Conservation (phyloP, 2,329 filamentous ascomycete genomes). For the Fusarium secorum region DNA sequence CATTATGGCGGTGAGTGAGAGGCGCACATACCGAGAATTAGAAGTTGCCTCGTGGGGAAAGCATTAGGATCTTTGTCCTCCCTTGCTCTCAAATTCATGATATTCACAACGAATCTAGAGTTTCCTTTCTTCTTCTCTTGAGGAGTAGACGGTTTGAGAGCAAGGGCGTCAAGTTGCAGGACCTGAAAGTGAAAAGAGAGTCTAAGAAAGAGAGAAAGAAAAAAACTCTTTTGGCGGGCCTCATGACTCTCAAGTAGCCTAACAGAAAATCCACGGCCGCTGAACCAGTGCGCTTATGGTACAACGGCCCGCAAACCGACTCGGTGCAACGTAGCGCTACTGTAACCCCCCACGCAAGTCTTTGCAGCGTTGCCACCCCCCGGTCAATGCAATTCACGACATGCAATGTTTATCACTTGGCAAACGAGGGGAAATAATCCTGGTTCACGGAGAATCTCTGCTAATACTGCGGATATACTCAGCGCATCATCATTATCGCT, state of each 20-base stretch:
- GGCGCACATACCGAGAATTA: constrained; percentile 20
- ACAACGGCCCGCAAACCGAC: constrained; percentile 22
- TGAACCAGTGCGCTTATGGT: constrained; percentile 17
- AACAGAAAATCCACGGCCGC: constrained; percentile 10
- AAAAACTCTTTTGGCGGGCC: constrained; percentile 23
- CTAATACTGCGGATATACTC: neutral
- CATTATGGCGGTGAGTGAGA: neutral
- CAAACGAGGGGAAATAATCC: constrained; percentile 2
- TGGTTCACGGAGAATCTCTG: neutral
- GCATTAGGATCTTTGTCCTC: constrained; percentile 15
- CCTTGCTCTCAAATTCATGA: constrained; percentile 23
- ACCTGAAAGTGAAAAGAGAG: neutral
- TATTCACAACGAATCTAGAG: neutral
- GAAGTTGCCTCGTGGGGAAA: constrained; percentile 24
- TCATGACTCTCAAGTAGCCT: constrained; percentile 21
- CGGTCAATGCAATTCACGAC: neutral
- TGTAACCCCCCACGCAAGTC: constrained; percentile 2
- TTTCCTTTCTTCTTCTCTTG: neutral
- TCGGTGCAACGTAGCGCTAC: constrained; percentile 12
- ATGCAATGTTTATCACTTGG: constrained; percentile 15
- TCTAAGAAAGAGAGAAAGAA: neutral
- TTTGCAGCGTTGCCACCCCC: constrained; percentile 4
- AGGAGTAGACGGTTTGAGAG: neutral
- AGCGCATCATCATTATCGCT: neutral
- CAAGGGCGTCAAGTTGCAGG: neutral